Percentiles rank a stretch among this genome's conserved stretches.
Conservation (phyloP, 768 basidiomycete genomes). For the Calocybe cyanea region DNA sequence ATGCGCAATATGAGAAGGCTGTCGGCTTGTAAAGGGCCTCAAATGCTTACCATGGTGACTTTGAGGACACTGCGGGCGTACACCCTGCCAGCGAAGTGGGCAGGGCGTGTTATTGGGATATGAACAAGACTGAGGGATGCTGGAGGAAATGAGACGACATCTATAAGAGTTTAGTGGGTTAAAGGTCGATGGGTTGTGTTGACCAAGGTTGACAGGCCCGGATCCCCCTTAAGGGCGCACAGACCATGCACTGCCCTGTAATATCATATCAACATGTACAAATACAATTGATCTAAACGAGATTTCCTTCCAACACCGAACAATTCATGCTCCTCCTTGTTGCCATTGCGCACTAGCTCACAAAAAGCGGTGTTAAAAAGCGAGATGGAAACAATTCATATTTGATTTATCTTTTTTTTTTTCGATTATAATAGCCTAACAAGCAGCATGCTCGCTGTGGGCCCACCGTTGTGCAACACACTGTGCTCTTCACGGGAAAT, state of each 20-base stretch:
- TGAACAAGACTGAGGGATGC: conserved; percentile 23
- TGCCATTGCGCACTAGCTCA: too few species aligned
- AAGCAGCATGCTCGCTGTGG: too few species aligned
- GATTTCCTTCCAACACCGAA: neutral
- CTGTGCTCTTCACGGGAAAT: too few species aligned
- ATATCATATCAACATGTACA: conserved; percentile 10
- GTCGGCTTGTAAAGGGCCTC: too few species aligned
- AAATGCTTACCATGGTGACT: conserved; percentile 14
- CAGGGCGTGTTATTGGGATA: conserved; percentile 49
- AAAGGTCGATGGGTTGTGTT: conserved; percentile 35
- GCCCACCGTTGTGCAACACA: too few species aligned
- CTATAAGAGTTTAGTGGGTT: conserved; percentile 19
- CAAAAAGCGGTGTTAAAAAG: too few species aligned
- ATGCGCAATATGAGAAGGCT: neutral
- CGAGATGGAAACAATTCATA: too few species aligned
- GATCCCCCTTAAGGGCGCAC: conserved; percentile 34
- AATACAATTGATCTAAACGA: conserved; percentile 12
- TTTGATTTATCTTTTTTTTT: too few species aligned
- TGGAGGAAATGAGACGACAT: conserved; percentile 45
- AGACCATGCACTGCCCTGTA: conserved; percentile 27
- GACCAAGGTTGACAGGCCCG: conserved; percentile 51
- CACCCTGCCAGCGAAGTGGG: conserved; percentile 55
- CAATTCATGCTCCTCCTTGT: neutral
- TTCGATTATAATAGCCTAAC: too few species aligned
- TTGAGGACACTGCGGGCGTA: conserved; percentile 17